phyloP scores from a whole-genome alignment of 164 flowering plant genomes.

The Stephania cephalantha region DNA sequence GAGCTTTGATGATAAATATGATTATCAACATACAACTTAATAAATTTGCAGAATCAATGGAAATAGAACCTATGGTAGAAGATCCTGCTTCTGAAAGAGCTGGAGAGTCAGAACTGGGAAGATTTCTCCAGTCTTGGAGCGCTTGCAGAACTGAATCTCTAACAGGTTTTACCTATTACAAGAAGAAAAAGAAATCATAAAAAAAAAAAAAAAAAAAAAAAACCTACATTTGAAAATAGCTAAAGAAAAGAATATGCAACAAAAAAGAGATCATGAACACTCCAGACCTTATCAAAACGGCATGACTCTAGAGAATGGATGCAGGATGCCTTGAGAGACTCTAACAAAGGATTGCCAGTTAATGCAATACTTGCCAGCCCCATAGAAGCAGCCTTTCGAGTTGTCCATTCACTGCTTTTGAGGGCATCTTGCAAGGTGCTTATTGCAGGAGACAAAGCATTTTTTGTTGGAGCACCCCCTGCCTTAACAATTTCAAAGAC shows the following conservation, averaged over 20 bases:
- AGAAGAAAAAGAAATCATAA: constrained; percentile 9
- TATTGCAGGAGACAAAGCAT: constrained; percentile 50
- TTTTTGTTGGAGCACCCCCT: constrained; percentile 70
- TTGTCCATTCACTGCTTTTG: constrained; percentile 78
- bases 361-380: constrained; percentile 67
- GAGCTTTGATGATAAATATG: no score
- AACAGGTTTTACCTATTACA: constrained; percentile 82
- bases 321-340: constrained; percentile 51
- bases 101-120: constrained; percentile 49
- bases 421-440: constrained; percentile 72
- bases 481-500: constrained; percentile 40
- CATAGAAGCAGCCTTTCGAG: constrained; percentile 83
- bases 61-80: constrained; percentile 55
- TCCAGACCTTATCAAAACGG: constrained; percentile 85
- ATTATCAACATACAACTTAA: background rate
- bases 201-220: background rate
- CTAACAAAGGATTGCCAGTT: constrained; percentile 38
- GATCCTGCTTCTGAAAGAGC: constrained; percentile 79
- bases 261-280: background rate
- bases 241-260: constrained; percentile 5
- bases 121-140: constrained; percentile 57
- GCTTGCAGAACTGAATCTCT: constrained; percentile 73
- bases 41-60: background rate
- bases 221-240: constrained; percentile 8
- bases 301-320: constrained; percentile 68